Evolutionary conservation across 192 early-diverging fungal genomes (phyloP).

Genomic region (Phycomyces nitens): DNA sequence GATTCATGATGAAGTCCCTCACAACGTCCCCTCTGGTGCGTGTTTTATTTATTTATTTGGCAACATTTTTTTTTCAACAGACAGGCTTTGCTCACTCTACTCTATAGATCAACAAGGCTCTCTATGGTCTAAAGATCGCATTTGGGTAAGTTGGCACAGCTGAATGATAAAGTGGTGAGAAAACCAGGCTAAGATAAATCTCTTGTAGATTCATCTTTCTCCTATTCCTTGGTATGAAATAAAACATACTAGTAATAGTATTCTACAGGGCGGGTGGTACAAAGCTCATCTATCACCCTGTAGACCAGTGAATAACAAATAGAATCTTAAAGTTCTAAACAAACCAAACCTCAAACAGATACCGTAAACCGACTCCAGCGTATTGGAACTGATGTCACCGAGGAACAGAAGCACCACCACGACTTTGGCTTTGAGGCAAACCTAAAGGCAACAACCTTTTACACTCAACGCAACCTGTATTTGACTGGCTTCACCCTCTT

Average conservation of each 20-base stretch:
- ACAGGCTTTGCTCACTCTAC: background rate
- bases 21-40: conserved; percentile 43
- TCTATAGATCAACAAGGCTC: conserved; percentile 25
- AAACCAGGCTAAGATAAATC: background rate
- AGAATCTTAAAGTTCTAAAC: too few relatives aligned
- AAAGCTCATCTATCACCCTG: too few relatives aligned
- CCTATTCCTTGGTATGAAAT: conserved; percentile 50
- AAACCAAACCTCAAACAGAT: conserved; percentile 29
- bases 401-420: conserved; percentile 13
- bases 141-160: conserved; percentile 44
- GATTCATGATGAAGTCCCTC: conserved; percentile 43
- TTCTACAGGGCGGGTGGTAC: too few relatives aligned
- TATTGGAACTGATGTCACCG: conserved; percentile 19
- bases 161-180: background rate
- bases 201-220: conserved; percentile 49
- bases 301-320: too few relatives aligned
- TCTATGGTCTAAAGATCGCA: conserved; percentile 45
- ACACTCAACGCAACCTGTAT: conserved; percentile 60
- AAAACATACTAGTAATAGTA: too few relatives aligned
- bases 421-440: conserved; percentile 37
- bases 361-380: conserved; percentile 47
- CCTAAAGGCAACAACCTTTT: conserved; percentile 49
- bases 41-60: background rate
- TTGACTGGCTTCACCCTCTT: conserved; percentile 59
- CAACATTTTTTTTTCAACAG: background rate